A percentile compares a stretch with the other conserved stretches of the same genome.
Evolutionary conservation across 176 grass and related monocot species (phyloP).

Genomic region (Cocos nucifera): DNA sequence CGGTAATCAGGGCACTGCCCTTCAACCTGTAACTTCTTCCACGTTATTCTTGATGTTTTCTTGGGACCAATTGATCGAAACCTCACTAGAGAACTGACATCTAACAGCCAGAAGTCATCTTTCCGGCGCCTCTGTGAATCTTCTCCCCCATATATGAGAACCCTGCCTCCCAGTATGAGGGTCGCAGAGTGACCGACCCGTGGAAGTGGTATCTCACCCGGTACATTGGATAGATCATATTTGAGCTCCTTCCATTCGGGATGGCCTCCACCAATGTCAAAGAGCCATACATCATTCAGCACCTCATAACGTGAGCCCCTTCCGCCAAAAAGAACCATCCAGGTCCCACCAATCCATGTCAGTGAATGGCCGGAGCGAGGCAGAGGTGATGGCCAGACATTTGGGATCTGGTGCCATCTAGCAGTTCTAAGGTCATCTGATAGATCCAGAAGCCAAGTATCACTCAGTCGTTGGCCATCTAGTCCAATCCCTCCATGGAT

Average conservation of each 20-base stretch:
- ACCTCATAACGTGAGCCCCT: slow-evolving; percentile 78
- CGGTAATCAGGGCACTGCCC: slow-evolving; percentile 59
- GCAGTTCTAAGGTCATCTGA: slow-evolving; percentile 47
- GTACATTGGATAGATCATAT: slow-evolving; percentile 42
- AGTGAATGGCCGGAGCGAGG: slow-evolving; percentile 82
- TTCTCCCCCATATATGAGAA: slow-evolving; percentile 93
- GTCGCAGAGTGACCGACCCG: slow-evolving; percentile 85
- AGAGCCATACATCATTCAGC: slow-evolving; percentile 93
- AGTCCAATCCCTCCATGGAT: slow-evolving; percentile 84
- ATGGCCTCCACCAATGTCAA: slow-evolving; percentile 33
- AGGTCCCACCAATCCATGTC: slow-evolving; percentile 63
- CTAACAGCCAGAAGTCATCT: slow-evolving; percentile 91
- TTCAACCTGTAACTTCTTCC: slow-evolving; percentile 54
- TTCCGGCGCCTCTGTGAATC: slow-evolving; percentile 68
- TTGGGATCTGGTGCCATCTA: slow-evolving; percentile 56
- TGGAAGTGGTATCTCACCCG: slow-evolving; percentile 60
- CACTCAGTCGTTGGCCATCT: slow-evolving; percentile 53
- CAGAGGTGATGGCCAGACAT: slow-evolving; percentile 36
- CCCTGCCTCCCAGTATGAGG: slow-evolving; percentile 57
- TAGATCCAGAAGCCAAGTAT: slow-evolving; percentile 90
- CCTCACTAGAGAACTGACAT: slow-evolving; percentile 40
- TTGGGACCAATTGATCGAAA: slow-evolving; percentile 37
- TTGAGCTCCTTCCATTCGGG: slow-evolving; percentile 86
- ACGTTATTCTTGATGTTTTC: slow-evolving; percentile 52
- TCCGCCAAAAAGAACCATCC: slow-evolving; percentile 76